Percentiles rank a stretch among this genome's conserved stretches.
These are phyloP conservation scores for Tarenaya hassleriana DNA, from an alignment of 345 rosid genomes.

Conservation along the genomic window DNA sequence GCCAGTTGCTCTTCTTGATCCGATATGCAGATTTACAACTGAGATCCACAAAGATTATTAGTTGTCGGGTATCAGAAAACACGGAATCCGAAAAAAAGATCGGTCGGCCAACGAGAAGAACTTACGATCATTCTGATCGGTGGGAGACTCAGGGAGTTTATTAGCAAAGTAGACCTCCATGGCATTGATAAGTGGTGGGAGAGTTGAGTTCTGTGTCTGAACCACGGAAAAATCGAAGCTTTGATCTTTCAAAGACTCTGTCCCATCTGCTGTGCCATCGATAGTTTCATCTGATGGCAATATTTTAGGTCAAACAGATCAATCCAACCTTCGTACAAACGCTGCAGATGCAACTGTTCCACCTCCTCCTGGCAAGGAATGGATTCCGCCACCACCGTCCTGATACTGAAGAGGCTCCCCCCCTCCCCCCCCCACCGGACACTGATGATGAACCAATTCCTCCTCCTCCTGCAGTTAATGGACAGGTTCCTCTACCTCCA, in stretches of 20 bases:
- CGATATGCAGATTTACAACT: constrained; percentile 39
- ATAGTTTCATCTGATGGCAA: constrained; percentile 27
- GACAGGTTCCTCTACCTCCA: constrained; percentile 40
- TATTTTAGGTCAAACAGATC: constrained; percentile 29
- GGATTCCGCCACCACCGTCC: constrained; percentile 96
- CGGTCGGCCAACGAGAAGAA: constrained; percentile 8
- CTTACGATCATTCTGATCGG: constrained; percentile 31
- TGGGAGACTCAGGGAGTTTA: constrained; percentile 20
- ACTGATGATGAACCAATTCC: constrained; percentile 60
- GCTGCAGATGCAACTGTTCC: constrained; percentile 39
- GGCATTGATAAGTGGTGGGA: constrained; percentile 42
- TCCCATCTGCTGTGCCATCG: constrained; percentile 20
- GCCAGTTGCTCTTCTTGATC: constrained; percentile 41
- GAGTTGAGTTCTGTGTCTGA: constrained; percentile 23
- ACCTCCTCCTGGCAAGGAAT: constrained; percentile 71
- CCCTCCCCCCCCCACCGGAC: constrained; percentile 88
- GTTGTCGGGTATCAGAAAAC: too few relatives aligned
- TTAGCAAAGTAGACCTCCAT: constrained; percentile 28
- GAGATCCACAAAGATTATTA: not conserved
- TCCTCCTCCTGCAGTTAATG: constrained; percentile 67
- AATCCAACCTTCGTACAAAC: constrained; percentile 35
- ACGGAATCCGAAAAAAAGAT: not conserved
- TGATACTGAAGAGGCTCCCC: constrained; percentile 70
- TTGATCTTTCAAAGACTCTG: constrained; percentile 32
- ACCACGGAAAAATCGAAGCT: constrained; percentile 14